Percentiles rank a stretch among this genome's conserved stretches.
Evolutionary conservation across 768 basidiomycete species (phyloP).

Genomic region (Leccinellum luteum): DNA sequence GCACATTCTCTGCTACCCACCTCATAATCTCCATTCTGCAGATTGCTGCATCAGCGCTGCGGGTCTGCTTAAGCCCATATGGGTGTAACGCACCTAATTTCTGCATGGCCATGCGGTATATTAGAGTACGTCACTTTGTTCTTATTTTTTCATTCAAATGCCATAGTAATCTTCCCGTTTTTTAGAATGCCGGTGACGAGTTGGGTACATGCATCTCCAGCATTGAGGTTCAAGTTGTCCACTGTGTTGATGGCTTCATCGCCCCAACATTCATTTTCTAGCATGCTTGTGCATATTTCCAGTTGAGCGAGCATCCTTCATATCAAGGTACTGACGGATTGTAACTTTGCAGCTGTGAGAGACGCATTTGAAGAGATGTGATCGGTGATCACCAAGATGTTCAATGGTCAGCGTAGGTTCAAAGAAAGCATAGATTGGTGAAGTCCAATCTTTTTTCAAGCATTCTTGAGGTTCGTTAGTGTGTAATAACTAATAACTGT

Average conservation of each 20-base stretch:
- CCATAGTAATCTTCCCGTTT: background rate
- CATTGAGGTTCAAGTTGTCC: background rate
- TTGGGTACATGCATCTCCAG: background rate
- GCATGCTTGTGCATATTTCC: background rate
- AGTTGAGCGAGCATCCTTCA: background rate
- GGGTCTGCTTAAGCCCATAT: no score
- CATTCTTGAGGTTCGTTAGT: background rate
- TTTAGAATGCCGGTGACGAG: background rate
- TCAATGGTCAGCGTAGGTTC: conserved; percentile 17
- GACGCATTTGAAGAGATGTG: background rate
- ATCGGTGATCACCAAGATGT: background rate
- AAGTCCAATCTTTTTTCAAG: conserved; percentile 26
- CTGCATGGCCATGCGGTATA: no score
- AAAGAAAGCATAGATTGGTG: conserved; percentile 37
- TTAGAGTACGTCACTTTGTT: no score
- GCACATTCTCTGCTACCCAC: background rate
- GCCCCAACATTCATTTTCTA: background rate
- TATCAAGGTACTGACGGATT: background rate
- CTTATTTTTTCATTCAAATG: background rate
- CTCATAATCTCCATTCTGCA: background rate
- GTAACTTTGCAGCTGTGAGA: background rate
- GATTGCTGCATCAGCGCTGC: no score
- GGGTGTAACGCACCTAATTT: no score
- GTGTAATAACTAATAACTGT: no score
- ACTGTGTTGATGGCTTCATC: background rate